phyloP scores from a whole-genome alignment of 1,284 basidiomycete species.

The Kalmanozyma brasiliensis region DNA sequence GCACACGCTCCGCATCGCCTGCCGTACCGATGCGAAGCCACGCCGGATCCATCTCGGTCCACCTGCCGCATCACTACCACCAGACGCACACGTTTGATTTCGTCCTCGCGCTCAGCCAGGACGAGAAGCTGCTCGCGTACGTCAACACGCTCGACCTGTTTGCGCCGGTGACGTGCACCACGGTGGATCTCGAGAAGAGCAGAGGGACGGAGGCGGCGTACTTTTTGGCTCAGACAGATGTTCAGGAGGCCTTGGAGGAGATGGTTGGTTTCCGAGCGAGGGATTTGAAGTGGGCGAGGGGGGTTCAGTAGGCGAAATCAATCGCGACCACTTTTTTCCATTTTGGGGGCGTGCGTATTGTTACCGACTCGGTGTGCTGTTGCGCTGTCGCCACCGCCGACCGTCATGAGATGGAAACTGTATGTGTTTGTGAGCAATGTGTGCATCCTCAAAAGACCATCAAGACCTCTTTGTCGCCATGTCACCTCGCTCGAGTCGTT shows the following conservation, averaged over 20 bases:
- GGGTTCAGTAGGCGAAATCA: too few relatives aligned
- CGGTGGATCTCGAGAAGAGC: slow-evolving; percentile 50
- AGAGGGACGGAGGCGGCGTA: slow-evolving; percentile 57
- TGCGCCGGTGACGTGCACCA: slow-evolving; percentile 65
- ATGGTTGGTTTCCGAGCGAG: slow-evolving; percentile 55
- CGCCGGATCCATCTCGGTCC: slow-evolving; percentile 32
- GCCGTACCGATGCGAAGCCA: slow-evolving; percentile 24
- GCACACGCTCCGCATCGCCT: slow-evolving; percentile 29
- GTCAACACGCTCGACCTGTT: slow-evolving; percentile 65
- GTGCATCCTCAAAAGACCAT: too few relatives aligned
- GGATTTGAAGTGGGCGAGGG: slow-evolving; percentile 60
- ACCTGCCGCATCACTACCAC: slow-evolving; percentile 41
- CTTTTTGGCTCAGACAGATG: slow-evolving; percentile 54
- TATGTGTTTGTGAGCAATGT: too few relatives aligned
- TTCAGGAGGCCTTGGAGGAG: slow-evolving; percentile 57
- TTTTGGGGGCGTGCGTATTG: too few relatives aligned
- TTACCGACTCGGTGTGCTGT: too few relatives aligned
- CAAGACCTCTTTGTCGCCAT: too few relatives aligned
- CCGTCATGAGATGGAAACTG: too few relatives aligned
- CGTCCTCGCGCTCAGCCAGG: slow-evolving; percentile 62
- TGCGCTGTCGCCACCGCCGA: too few relatives aligned
- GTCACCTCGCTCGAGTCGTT: too few relatives aligned
- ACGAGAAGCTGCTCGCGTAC: slow-evolving; percentile 63
- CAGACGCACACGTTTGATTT: slow-evolving; percentile 63
- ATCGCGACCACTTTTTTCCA: too few relatives aligned